phyloP scores from a whole-genome alignment of 2,329 filamentous ascomycete genomes.

The Microcyclosporella mali region DNA sequence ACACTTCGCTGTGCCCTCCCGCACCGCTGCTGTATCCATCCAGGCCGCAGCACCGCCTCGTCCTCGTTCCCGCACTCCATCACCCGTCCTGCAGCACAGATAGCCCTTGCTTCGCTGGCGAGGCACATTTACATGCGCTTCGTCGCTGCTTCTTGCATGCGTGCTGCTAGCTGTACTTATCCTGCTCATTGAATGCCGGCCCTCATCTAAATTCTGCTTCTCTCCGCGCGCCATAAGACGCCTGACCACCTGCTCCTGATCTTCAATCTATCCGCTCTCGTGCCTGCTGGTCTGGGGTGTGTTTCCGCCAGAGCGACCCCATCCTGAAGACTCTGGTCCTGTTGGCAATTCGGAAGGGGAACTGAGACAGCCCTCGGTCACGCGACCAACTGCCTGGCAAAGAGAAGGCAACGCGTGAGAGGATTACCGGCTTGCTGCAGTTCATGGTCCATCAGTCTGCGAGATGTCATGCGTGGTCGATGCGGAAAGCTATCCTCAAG shows the following conservation, averaged over 20 bases:
- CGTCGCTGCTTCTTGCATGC: constrained; percentile 5
- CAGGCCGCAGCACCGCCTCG: no score
- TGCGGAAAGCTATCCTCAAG: constrained; percentile 30
- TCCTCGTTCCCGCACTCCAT: no score
- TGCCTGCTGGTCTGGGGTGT: constrained; percentile 5
- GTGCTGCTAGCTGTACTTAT: constrained; percentile 5
- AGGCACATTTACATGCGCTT: constrained; percentile 2
- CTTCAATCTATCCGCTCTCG: constrained; percentile 19
- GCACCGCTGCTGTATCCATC: no score
- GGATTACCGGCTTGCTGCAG: constrained; percentile 5
- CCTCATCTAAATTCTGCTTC: no score
- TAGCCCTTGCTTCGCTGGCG: constrained; percentile 9
- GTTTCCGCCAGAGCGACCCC: no score
- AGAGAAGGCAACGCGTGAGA: constrained; percentile 3
- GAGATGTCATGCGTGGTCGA: constrained; percentile 28
- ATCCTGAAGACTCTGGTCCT: no score
- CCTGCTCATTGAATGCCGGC: no score
- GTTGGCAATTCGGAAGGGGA: no score
- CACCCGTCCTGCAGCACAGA: no score
- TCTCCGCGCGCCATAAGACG: constrained; percentile 8
- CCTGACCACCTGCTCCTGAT: constrained; percentile 10
- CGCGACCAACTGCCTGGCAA: constrained; percentile 10
- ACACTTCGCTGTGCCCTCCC: no score
- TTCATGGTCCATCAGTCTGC: constrained; percentile 13
- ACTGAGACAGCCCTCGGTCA: constrained; percentile 4